Evolutionary conservation across 1,284 basidiomycete species (phyloP).

Genomic region (Sphaerobolus stellatus): DNA sequence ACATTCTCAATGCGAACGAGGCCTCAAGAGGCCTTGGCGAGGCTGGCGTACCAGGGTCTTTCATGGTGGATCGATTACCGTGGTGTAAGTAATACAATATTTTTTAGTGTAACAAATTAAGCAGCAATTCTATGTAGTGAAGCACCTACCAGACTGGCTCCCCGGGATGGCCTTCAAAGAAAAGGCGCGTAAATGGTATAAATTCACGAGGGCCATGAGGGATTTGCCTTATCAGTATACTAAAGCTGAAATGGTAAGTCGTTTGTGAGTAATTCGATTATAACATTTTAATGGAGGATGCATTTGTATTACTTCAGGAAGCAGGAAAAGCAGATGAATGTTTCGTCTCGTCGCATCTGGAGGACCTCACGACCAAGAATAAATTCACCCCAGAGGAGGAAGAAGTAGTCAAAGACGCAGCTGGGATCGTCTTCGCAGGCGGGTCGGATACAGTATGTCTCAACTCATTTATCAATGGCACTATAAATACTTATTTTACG

Average conservation of each 20-base stretch:
- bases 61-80: background rate
- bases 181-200: conserved; percentile 20
- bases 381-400: background rate
- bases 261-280: too few species aligned
- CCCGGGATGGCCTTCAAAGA: conserved; percentile 27
- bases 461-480: too few species aligned
- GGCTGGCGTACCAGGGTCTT: background rate
- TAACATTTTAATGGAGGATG: too few species aligned
- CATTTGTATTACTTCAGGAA: too few species aligned
- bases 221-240: background rate
- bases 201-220: conserved; percentile 6
- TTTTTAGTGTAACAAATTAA: too few species aligned
- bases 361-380: background rate
- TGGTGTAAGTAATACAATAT: background rate
- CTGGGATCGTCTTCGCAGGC: background rate
- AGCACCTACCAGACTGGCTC: conserved; percentile 26
- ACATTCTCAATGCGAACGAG: conserved; percentile 4
- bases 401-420: background rate
- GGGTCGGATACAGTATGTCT: background rate
- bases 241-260: background rate
- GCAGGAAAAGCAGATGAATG: background rate
- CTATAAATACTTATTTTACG: too few species aligned
- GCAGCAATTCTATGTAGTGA: conserved; percentile 9
- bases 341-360: background rate
- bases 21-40: conserved; percentile 3